Evolutionary conservation across 306 rosid genomes (phyloP), one percentile per base, ranked within the genome.

Genomic region (Coriaria nepalensis): DNA sequence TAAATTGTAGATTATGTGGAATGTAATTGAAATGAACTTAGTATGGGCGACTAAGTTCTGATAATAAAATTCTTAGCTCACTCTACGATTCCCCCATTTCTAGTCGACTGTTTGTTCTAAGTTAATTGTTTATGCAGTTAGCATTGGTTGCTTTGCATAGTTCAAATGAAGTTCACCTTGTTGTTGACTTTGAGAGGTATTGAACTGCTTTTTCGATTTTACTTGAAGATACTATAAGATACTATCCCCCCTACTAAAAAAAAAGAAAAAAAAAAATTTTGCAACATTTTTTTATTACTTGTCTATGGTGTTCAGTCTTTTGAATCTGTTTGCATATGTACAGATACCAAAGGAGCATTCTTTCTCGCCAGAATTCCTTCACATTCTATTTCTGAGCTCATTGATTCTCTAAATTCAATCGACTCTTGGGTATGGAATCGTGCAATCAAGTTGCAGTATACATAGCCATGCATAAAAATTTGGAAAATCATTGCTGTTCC

Each of bases 61-160:
- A n/a, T n/a, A n/a, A n/a, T n/a, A n/a, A n/a, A n/a, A n/a, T n/a
- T n/a, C n/a, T n/a, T n/a, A n/a, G n/a, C n/a, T n/a, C n/a, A n/a
- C n/a, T n/a, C n/a, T n/a, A n/a, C n/a, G n/a, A n/a, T n/a, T n/a
- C n/a, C n/a, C n/a, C n/a, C n/a, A n/a, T n/a, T n/a, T n/a, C n/a
- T n/a, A n/a, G n/a, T n/a, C n/a, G n/a, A n/a, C n/a, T n/a, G n/a
- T n/a, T n/a, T n/a, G n/a, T n/a, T n/a, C n/a, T n/a, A n/a, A n/a
- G n/a, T n/a, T n/a, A n/a, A n/a, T n/a, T n/a, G n/a, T n/a, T n/a
- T 47, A 41, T 71, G 76, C 76, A 85, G 94, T 64, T 90, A 61
- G 87, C 93, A 12, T 67, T 90, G 75, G 83, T 95, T 59, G 85
- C 86, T 45, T 64, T 85, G 65, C 79, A 79, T 14, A 71, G 60